Base-by-base conservation (phyloP, 1,284 basidiomycete genomes). In the Cystobasidium slooffiae region DNA sequence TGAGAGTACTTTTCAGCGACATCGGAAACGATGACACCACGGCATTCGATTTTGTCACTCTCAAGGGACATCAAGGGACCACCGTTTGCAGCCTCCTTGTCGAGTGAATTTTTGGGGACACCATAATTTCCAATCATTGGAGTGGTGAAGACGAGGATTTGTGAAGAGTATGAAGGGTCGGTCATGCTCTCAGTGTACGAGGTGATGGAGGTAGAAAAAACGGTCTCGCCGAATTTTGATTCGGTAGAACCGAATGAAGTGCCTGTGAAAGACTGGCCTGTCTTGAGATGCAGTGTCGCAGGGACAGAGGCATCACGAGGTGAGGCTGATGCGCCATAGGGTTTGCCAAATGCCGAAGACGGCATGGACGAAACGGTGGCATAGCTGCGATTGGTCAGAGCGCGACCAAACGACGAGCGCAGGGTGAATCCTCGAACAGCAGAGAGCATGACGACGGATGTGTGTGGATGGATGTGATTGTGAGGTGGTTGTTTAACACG, bases 121-220 rank as follows among this genome's bases (percentile, higher is more conserved):
- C 97, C 96, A 81, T 99, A 99, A 84, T 99, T 99, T 64, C 97
- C 97, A 78, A 99, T 97, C 83, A 99, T 88, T 31, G 97, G 96
- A 5, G 95, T 92, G 39, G 96, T 99, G 85, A 99, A 99, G 75
- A 98, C 94, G 76, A 99, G 88, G 79, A 99, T 94, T 84, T 99
- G 97, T 68, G 94, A 92, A 47, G 93, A 92, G 84, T 99, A 99
- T 9, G 97, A 99, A 6, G 96, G 96, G 82, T 99, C 96, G 59
- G 96, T 99, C 93, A 99, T 97, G 16, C 94, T 97, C 84, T 99
- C 97, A 70, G 95, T 98, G 84, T 99, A 99, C 69, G 94, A 97
- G 7, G 97, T 99, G 83, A 99, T 99, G 68, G 93, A 95, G 46
- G 96, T 99, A 31, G 94, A 96, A 84, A 99, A 99, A 41, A 99